These are phyloP conservation scores for Yueomyces sp. DNA, from an alignment of 805 yeast species.

Conservation along the genomic window DNA sequence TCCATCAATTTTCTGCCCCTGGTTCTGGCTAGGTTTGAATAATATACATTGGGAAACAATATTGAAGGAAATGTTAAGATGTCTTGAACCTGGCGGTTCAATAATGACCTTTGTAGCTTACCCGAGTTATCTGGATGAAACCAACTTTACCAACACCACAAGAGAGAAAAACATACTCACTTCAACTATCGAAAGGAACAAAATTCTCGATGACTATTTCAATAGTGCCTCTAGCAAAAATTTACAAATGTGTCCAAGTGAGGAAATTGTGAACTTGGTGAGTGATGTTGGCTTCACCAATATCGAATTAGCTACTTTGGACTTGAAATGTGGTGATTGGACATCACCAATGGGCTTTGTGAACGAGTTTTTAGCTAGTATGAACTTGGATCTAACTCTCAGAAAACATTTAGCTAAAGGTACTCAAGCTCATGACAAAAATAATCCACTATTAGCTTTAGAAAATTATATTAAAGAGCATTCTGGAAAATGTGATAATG, in stretches of 20 bases:
- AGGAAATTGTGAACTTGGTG: conserved; percentile 12
- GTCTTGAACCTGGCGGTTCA: conserved; percentile 19
- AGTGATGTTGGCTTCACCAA: conserved; percentile 19
- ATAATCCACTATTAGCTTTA: conserved; percentile 6
- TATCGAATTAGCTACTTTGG: conserved; percentile 16
- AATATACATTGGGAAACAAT: conserved; percentile 17
- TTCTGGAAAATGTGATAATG: conserved; percentile 14
- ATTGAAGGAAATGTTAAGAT: conserved; percentile 17
- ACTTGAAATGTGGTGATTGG: conserved; percentile 18
- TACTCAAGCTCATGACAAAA: background rate
- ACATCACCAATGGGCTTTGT: conserved; percentile 18
- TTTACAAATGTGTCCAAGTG: conserved; percentile 16
- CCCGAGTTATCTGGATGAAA: conserved; percentile 9
- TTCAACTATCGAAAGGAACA: conserved; percentile 14
- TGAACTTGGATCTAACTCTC: conserved; percentile 10
- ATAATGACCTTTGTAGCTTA: conserved; percentile 12
- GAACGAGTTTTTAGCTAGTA: conserved; percentile 13
- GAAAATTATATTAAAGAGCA: conserved; percentile 18
- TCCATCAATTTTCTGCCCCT: conserved; percentile 18
- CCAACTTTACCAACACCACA: background rate
- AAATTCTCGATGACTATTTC: conserved; percentile 11
- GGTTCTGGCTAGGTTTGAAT: conserved; percentile 15
- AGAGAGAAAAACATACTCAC: conserved; percentile 2
- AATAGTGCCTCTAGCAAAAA: conserved; percentile 17
- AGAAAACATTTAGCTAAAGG: conserved; percentile 3